Base-by-base conservation (phyloP, 2,329 filamentous ascomycete species). In the Aureobasidium sp. region DNA sequence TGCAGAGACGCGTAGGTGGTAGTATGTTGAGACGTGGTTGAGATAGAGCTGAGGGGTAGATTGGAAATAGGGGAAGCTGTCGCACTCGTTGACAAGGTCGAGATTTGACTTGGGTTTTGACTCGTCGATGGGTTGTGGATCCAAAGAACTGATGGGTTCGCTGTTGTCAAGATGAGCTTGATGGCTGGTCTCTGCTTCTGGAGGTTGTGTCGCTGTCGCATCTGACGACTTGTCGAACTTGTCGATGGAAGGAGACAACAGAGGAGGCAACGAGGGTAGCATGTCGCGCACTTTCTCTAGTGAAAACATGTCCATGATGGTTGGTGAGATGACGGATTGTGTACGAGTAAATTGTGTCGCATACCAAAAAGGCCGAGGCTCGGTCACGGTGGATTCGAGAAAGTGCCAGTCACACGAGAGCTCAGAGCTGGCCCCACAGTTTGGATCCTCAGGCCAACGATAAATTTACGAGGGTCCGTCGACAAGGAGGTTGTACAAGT, bases 41-140 rank as follows among this genome's bases (percentile, higher is more conserved):
- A 80, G 76, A 73, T 87, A 85, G 56, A 78, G 77, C 63, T 81
- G 72, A 11, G 84, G 81, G 66, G 87, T 78, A 61, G 79, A 80
- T 62, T 87, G 80, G 62, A 82, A 80, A 75, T 95, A 90, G 1
- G 91, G 91, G 70, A 96, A 96, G 70, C 76, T 80, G 71, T 85
- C 82, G 74, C 81, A 83, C 73, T 84, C 81, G 58, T 79, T 75
- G 52, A 85, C 72, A 29, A 85, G 74, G 57, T 84, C 80, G 55
- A 85, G 74, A 65, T 84, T 80, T 29, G 79, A 77, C 64, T 72
- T 74, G 2, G 72, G 72, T 5, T 70, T 69, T 8, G 66, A 55
- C 2, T 64, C 44, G 3, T 64, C 47, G 22, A 72, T 69, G 9
- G 71, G 70, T 27, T 56, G 63, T 14, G 73, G 73, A 15, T 72